Evolutionary conservation across 176 grass and related monocot species (phyloP), one percentile per base, ranked within the genome.

Genomic region (Eragrostis curvula): DNA sequence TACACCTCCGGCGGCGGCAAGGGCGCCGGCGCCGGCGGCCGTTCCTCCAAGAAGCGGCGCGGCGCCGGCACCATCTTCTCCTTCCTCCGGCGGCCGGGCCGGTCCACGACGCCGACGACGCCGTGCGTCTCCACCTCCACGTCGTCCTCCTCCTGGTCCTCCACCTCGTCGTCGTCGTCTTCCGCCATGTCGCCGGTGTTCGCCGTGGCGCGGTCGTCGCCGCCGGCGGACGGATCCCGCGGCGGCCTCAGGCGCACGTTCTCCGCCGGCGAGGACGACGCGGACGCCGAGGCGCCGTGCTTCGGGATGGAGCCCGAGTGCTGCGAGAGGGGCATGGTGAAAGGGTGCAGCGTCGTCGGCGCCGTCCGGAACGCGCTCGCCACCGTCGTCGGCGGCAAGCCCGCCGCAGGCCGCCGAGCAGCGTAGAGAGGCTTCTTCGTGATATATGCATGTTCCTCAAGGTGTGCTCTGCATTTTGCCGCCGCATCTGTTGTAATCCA

Each of bases 401-500:
- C 82, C 25, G 76, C 82, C 46, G 77, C n/a, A n/a, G n/a, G 58
- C 67, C 78, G 78, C 17, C 49, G 67, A 72, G 72, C 42, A 6
- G 80, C 80, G 2, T 77, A 87, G 66, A 56, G 25, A 62, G 14
- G 12, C 44, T 30, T 51, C 21, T 21, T n/a, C 52, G 52, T 56
- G 13, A 41, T 41, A 56, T 49, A 66, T 57, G 44, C 39, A 6
- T 16, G 71, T 73, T 73, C 9, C 50, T 46, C 40, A 45, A 17
- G 68, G 87, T 74, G 75, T 84, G 87, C 17, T 77, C 82, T 85
- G 83, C 78, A 59, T 65, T 89, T 81, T 85, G 66, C 70, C 12
- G 75, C 50, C 59, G 59, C 61, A 51, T 74, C 12, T 87, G 75
- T 39, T 87, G 75, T 39, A 36, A 67, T 67, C 40, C 65, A 83